Base-by-base conservation (phyloP, 345 rosid genomes). In the Bruguiera gymnorhiza region DNA sequence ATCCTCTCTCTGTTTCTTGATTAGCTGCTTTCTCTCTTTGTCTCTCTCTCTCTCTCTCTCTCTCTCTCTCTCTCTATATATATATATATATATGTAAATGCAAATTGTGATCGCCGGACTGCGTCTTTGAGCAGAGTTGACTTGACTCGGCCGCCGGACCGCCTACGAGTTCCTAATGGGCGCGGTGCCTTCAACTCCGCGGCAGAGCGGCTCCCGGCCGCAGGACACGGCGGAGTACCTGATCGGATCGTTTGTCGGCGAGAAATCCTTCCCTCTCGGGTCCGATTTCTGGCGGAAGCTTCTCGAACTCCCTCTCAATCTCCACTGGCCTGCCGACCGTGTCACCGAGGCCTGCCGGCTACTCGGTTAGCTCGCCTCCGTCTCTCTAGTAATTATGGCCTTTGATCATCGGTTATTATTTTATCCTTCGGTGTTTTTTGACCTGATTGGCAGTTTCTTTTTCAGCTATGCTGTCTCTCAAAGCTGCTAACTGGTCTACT, bases 201-300 rank as follows among this genome's bases (percentile, higher is more conserved):
- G 85, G 43, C 73, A 63, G 20, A 43, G 76, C 68, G 78, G 71
- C 60, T 21, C 63, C 20, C 71, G 74, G 59, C 76, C 83, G 62
- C 78, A 57, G 73, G 90, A 89, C 71, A 67, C 89, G 63, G 89
- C 86, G 46, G 98, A 87, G 82, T 81, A 89, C 66, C 83, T 92
- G 78, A 87, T 90, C 70, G 82, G 85, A 6, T 76, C 89, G n/a
- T 86, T 95, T 23, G 92, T 95, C 63, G 99, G 98, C n/a, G 96
- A 89, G 81, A 90, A 92, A 78, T 87, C 97, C 62, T 86, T 92
- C 69, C 96, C 98, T 0, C 71, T 95, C 64, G 80, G 79, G 34
- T 95, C 98, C 24, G 97, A 95, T 83, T 89, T 88, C 86, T 95
- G 99, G 99, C 87, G 86, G 79, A 92, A 90, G 75, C 96, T 95